These are phyloP conservation scores for Daphne laureola DNA, from an alignment of 441 rosid species.

Conservation along the genomic window DNA sequence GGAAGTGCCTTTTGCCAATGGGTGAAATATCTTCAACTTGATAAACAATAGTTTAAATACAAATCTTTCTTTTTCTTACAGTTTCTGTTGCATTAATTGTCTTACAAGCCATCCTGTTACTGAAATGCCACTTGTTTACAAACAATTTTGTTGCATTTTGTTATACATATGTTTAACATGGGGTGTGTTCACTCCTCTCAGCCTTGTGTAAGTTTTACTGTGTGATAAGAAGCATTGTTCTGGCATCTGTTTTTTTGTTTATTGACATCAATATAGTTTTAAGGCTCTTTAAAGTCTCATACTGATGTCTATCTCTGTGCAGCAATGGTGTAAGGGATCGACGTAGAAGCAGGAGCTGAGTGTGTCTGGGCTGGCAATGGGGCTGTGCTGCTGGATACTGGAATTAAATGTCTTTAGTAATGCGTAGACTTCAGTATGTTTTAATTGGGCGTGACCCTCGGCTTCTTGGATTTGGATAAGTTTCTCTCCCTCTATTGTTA, in stretches of 20 bases:
- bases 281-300: not conserved
- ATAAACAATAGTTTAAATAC: not conserved
- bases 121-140: not conserved
- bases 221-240: not conserved
- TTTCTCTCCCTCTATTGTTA: constrained; percentile 41
- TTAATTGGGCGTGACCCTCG: constrained; percentile 47
- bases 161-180: too few relatives aligned
- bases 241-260: not conserved
- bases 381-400: constrained; percentile 23
- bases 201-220: not conserved
- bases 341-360: constrained; percentile 89
- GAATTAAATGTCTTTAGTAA: constrained; percentile 46
- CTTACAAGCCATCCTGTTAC: not conserved
- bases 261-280: not conserved
- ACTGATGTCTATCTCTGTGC: constrained; percentile 18
- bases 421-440: constrained; percentile 54
- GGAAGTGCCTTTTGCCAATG: constrained; percentile 60
- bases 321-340: constrained; percentile 77
- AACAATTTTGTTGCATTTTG: too few relatives aligned
- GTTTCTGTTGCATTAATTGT: too few relatives aligned
- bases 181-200: not conserved
- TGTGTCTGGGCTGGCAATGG: constrained; percentile 12
- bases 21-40: constrained; percentile 26
- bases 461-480: constrained; percentile 73
- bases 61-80: not conserved